A percentile compares a stretch with the other conserved stretches of the same genome.
phyloP scores from a whole-genome alignment of 2,329 filamentous ascomycete species.

The Elsinoe arachidis region DNA sequence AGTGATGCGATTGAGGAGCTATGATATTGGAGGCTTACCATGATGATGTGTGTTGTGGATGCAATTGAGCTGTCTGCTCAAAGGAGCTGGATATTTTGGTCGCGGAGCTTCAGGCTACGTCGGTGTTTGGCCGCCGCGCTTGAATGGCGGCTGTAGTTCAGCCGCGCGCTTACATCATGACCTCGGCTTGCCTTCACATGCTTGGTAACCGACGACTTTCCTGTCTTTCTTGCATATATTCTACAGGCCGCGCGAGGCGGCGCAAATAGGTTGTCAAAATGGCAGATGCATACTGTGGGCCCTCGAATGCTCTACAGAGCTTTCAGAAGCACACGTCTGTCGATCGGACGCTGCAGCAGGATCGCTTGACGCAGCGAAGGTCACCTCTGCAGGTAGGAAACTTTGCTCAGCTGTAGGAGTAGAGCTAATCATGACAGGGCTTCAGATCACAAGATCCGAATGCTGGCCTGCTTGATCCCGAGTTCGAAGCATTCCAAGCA shows the following conservation, averaged over 20 bases:
- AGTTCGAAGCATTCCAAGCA: conserved; percentile 62
- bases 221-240: not conserved
- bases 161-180: conserved; percentile 9
- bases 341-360: conserved; percentile 65
- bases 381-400: conserved; percentile 43
- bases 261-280: conserved; percentile 34
- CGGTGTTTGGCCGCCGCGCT: conserved; percentile 5
- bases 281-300: conserved; percentile 63
- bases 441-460: conserved; percentile 53
- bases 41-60: conserved; percentile 14
- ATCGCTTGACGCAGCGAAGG: conserved; percentile 51
- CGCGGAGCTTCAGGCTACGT: conserved; percentile 7
- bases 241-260: not conserved
- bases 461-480: conserved; percentile 50
- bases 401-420: not conserved
- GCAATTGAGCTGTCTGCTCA: not conserved
- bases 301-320: conserved; percentile 65
- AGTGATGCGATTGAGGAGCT: conserved; percentile 14
- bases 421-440: conserved; percentile 35
- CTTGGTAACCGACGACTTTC: not conserved
- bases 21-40: conserved; percentile 10
- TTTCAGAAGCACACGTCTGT: conserved; percentile 61
- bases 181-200: conserved; percentile 11
- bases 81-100: not conserved
- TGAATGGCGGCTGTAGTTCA: not conserved